Conservation (phyloP, 169 alveolate genomes). For the Plasmodium gaboni region DNA sequence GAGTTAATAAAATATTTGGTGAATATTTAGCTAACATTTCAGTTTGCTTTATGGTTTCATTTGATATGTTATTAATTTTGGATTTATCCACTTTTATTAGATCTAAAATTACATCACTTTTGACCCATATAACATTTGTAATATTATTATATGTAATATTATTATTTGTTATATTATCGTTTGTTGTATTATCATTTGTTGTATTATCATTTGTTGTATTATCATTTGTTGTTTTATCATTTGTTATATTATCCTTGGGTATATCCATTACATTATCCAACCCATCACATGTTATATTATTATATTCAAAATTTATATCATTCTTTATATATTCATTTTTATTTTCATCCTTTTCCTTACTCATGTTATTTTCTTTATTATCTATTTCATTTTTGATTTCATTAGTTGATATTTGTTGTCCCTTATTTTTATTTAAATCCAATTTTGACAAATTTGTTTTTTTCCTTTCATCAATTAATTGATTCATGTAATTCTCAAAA, state of each 20-base stretch:
- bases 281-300: conserved; percentile 3
- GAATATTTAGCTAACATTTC: conserved; percentile 45
- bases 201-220: background rate
- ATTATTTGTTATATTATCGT: background rate
- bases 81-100: conserved; percentile 76
- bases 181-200: background rate
- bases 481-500: conserved; percentile 57
- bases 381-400: background rate
- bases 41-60: conserved; percentile 73
- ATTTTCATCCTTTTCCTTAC: background rate
- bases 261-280: background rate
- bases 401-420: background rate
- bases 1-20: conserved; percentile 64
- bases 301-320: background rate
- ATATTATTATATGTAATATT: background rate
- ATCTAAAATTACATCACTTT: conserved; percentile 70
- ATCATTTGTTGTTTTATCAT: background rate
- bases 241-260: background rate
- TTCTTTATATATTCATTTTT: background rate
- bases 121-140: conserved; percentile 64
- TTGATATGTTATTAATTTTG: conserved; percentile 48
- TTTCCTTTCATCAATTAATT: conserved; percentile 50
- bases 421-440: background rate
- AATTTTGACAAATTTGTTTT: conserved; percentile 22
- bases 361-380: background rate